phyloP scores from a whole-genome alignment of 345 rosid species.

The Trapa incisa region DNA sequence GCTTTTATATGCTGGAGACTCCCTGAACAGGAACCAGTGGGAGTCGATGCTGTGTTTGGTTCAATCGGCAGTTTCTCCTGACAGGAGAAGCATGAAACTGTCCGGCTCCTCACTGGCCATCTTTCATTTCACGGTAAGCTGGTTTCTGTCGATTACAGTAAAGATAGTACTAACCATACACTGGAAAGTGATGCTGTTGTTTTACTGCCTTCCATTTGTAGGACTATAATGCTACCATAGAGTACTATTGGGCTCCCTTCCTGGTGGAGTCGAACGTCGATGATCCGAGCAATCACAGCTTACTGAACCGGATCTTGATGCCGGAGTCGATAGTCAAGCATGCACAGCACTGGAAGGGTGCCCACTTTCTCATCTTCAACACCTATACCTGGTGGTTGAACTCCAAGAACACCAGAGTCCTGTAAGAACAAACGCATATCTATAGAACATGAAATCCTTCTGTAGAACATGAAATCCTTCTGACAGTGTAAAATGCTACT shows the following conservation, averaged over 20 bases:
- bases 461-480: too few relatives aligned
- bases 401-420: conserved; percentile 61
- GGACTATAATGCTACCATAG: conserved; percentile 90
- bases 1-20: conserved; percentile 41
- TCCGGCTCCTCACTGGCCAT: conserved; percentile 42
- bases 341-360: conserved; percentile 65
- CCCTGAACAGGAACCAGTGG: conserved; percentile 94
- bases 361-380: conserved; percentile 74
- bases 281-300: conserved; percentile 64
- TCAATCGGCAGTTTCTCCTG: conserved; percentile 61
- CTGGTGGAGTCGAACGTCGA: conserved; percentile 90
- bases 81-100: conserved; percentile 53
- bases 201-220: conserved; percentile 2
- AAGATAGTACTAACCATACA: too few relatives aligned
- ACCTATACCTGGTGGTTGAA: conserved; percentile 99
- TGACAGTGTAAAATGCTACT: neutral
- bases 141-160: neutral
- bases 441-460: too few relatives aligned
- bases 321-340: conserved; percentile 73
- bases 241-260: conserved; percentile 97
- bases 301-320: conserved; percentile 64
- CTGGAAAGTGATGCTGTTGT: neutral
- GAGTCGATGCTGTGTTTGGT: conserved; percentile 94
- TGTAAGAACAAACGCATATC: conserved; percentile 15
- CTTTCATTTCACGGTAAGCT: conserved; percentile 58